phyloP scores from a whole-genome alignment of 305 asterid genomes.

The Nicotiana rustica region DNA sequence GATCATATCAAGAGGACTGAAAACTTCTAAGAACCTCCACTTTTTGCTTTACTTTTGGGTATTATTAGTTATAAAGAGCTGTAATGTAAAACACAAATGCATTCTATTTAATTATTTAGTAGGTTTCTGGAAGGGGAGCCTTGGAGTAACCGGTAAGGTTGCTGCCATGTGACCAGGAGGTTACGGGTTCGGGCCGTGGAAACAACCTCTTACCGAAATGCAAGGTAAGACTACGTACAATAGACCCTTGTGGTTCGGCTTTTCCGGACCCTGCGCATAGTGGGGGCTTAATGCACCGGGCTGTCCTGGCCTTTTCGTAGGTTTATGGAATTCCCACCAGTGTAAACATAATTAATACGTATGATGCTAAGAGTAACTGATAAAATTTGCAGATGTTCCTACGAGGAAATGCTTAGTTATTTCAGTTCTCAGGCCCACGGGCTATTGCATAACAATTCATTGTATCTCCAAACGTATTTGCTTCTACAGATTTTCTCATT shows the following conservation, averaged over 20 bases:
- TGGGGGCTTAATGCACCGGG: no score
- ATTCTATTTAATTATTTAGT: background rate
- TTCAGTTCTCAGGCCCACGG: background rate
- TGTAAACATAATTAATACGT: background rate
- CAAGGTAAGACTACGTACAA: no score
- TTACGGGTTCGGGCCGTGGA: no score
- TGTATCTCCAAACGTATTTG: background rate
- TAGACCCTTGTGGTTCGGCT: no score
- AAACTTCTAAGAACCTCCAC: background rate
- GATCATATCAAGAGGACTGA: background rate
- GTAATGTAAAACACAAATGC: background rate
- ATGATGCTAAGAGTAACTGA: background rate
- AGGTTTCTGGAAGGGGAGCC: background rate
- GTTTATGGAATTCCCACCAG: background rate
- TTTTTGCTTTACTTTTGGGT: background rate
- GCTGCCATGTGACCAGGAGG: no score
- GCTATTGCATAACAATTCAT: background rate
- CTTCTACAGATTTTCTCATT: conserved; percentile 77
- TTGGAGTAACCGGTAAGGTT: no score
- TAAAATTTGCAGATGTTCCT: background rate
- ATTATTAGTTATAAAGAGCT: conserved; percentile 2
- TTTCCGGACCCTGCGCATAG: no score
- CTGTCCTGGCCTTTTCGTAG: background rate
- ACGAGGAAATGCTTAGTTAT: no score
- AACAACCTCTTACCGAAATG: no score